Conservation (phyloP, 306 rosid genomes). For the Pachyrhizus erosus region DNA sequence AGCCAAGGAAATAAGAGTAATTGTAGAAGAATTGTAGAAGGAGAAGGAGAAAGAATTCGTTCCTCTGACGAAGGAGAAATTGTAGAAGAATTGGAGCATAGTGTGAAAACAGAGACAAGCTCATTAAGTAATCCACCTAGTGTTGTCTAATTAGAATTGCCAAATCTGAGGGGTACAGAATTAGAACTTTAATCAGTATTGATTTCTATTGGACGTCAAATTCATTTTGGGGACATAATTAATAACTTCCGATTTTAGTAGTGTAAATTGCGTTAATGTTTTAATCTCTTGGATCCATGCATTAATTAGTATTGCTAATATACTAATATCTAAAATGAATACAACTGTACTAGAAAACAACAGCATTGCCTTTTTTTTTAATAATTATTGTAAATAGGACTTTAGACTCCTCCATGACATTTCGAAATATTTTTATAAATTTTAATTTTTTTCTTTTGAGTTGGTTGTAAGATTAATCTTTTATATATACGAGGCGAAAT, state of each 20-base stretch:
- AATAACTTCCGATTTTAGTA: not conserved
- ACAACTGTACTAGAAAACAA: not conserved
- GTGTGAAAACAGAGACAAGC: not conserved
- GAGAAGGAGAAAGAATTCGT: constrained; percentile 16
- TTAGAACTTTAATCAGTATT: not conserved
- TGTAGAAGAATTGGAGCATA: not conserved
- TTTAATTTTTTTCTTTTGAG: not conserved
- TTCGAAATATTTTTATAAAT: not conserved
- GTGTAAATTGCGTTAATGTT: not conserved
- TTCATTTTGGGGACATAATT: not conserved
- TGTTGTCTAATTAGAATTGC: not conserved
- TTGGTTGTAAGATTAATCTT: not conserved
- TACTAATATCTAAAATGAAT: constrained; percentile 6
- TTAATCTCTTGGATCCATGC: constrained; percentile 26
- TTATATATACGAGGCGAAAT: not conserved
- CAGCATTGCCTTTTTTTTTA: not conserved
- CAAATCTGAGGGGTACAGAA: not conserved
- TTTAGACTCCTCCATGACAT: not conserved
- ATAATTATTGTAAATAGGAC: too few species aligned
- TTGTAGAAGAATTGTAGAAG: constrained; percentile 2
- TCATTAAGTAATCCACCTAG: constrained; percentile 1
- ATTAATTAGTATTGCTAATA: not conserved
- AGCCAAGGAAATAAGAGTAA: constrained; percentile 3
- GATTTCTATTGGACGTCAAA: constrained; percentile 24
- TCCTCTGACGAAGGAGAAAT: constrained; percentile 17